Conservation (phyloP, 345 rosid genomes). For the Syzygium grande region DNA sequence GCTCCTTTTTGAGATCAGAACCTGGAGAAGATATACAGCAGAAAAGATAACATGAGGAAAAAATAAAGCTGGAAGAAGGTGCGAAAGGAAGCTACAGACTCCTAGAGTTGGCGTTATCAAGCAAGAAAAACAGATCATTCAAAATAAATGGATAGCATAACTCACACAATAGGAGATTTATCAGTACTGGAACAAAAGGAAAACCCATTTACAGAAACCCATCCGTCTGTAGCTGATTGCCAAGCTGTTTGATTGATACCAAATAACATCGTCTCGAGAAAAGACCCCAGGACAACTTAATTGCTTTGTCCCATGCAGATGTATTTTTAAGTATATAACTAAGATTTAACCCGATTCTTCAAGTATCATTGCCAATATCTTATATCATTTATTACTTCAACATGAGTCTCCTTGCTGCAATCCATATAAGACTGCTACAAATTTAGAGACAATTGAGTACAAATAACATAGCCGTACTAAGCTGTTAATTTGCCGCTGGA, state of each 20-base stretch:
- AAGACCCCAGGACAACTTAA: background rate
- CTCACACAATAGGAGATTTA: background rate
- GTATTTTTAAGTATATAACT: background rate
- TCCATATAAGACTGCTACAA: background rate
- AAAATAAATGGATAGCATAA: background rate
- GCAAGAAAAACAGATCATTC: background rate
- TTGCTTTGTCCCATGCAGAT: background rate
- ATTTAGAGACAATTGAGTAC: background rate
- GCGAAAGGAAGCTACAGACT: background rate
- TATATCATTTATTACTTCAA: background rate
- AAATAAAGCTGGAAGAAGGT: background rate
- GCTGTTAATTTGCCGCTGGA: background rate
- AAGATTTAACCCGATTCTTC: background rate
- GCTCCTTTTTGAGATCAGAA: slow-evolving; percentile 59
- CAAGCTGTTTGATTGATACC: background rate
- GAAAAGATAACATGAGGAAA: background rate
- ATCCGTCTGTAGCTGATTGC: background rate
- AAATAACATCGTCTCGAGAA: background rate
- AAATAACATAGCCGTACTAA: background rate
- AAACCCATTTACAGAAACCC: background rate
- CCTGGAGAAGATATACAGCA: slow-evolving; percentile 24
- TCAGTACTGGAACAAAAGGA: background rate
- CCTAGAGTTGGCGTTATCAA: background rate
- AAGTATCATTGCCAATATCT: background rate
- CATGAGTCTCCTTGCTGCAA: background rate